Base-by-base conservation (phyloP, 768 basidiomycete genomes). In the Postia placenta region DNA sequence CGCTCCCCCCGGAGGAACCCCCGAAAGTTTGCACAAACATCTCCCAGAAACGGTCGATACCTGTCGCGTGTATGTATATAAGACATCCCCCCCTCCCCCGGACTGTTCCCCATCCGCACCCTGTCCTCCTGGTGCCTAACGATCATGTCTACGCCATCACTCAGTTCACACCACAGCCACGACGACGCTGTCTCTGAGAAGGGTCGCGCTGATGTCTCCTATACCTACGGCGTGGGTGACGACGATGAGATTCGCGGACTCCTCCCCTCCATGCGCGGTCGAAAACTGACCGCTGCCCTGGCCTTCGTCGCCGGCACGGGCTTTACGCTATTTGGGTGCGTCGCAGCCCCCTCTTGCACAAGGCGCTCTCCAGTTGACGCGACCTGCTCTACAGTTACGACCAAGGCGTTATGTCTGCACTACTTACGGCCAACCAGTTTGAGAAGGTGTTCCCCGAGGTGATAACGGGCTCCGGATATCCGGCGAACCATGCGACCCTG, bases 391-490 rank as follows among this genome's bases (percentile, higher is more conserved):
- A 12, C 42, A 80, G 79, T 23, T 84, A 83, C 64, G 83, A 84
- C 56, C 83, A 84, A 59, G 82, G 81, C 37, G 83, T 83, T 26
- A 81, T 85, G 81, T 77, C 76, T n/a, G 79, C 81, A 15, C 66
- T 83, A 19, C 63, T 85, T 42, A 81, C 76, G 3, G 74, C 83
- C 0, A 66, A 67, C 40, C 74, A 78, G 69, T 86, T 85, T 47
- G 79, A 79, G 53, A 74, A 66, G 24, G 70, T 71, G 1, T 83
- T 83, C 59, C 80, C 81, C 0, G 65, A 83, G 56, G 75, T 79
- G 1, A 65, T 74, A 3, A 70, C 74, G 27, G 61, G 69, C 14
- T 59, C 60, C 15, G 68, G 65, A 38, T 65, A 65, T 39, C 64
- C 64, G 14, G 57, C 58, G 14, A 69, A 71, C 44, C 74, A 80